Percentiles rank a stretch among this genome's conserved stretches.
These are phyloP conservation scores for Botrytis elliptica DNA, from an alignment of 2,329 filamentous ascomycete genomes.

Conservation along the genomic window DNA sequence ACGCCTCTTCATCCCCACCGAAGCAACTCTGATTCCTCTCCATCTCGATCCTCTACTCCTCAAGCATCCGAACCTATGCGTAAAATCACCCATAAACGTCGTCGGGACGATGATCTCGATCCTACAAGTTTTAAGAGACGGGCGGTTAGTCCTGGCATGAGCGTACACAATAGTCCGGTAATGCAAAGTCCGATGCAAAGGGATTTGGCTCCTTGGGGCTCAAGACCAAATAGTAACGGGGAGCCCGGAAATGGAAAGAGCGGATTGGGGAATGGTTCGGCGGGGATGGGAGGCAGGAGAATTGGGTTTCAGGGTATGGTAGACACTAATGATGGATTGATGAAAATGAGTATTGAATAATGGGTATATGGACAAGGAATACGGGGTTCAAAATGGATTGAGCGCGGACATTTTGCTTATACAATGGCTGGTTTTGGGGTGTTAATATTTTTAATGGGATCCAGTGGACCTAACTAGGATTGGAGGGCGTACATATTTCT, in stretches of 20 bases:
- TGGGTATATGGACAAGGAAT: neutral
- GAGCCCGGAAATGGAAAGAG: conserved; percentile 45
- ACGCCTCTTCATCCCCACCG: conserved; percentile 34
- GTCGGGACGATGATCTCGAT: conserved; percentile 88
- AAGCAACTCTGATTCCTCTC: conserved; percentile 31
- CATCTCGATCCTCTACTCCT: conserved; percentile 37
- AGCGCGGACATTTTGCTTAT: neutral
- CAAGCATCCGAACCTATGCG: conserved; percentile 70
- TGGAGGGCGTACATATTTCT: neutral
- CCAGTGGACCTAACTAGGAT: neutral
- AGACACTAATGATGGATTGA: conserved; percentile 91
- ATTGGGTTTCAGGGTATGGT: conserved; percentile 90
- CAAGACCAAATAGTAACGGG: conserved; percentile 58
- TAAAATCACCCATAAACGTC: conserved; percentile 77
- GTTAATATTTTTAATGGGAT: neutral
- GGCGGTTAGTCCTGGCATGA: conserved; percentile 88
- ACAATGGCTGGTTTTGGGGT: neutral
- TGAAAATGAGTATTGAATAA: conserved; percentile 95
- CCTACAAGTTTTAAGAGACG: conserved; percentile 84
- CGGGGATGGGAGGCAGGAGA: conserved; percentile 47
- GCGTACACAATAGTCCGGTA: conserved; percentile 84
- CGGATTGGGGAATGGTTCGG: conserved; percentile 27
- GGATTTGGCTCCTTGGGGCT: conserved; percentile 70
- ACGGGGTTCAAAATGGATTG: neutral
- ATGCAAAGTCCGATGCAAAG: conserved; percentile 80